A percentile compares a stretch with the other conserved stretches of the same genome.
Conservation (phyloP, 805 yeast species). For the Metschnikowia dekortorum region DNA sequence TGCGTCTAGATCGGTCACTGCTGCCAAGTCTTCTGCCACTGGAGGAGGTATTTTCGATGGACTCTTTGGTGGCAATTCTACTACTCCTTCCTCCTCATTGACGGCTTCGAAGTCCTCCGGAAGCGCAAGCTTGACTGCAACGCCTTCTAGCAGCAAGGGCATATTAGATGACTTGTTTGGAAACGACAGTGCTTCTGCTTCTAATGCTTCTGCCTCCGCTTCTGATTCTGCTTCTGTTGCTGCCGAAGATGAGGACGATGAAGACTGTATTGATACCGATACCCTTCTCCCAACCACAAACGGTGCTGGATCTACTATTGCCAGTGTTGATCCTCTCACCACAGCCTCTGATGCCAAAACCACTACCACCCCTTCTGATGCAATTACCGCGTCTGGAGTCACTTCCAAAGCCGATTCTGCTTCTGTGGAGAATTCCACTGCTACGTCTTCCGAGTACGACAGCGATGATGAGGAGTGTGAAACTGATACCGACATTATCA, state of each 20-base stretch:
- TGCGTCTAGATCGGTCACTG: not conserved
- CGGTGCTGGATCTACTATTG: not conserved
- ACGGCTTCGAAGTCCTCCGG: not conserved
- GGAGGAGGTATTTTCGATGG: constrained; percentile 2
- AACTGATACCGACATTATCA: not conserved
- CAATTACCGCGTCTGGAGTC: not conserved
- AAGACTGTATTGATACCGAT: constrained; percentile 10
- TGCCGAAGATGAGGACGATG: constrained; percentile 5
- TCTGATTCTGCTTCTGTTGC: not conserved
- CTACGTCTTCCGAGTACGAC: not conserved
- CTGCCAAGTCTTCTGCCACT: not conserved
- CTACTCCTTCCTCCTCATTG: not conserved
- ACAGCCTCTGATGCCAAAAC: not conserved
- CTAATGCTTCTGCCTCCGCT: too few relatives aligned
- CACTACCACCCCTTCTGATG: not conserved
- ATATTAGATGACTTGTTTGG: not conserved
- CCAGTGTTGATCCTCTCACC: not conserved
- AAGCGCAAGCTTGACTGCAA: not conserved
- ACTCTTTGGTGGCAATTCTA: not conserved
- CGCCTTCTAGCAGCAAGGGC: not conserved
- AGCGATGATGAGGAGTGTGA: constrained; percentile 1
- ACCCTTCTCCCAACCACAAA: constrained; percentile 4
- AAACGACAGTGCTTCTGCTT: not conserved
- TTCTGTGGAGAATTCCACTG: too few relatives aligned
- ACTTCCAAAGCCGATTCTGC: not conserved